Base-by-base conservation (phyloP, 495 filamentous ascomycete species). In the Penicillium pulvis region DNA sequence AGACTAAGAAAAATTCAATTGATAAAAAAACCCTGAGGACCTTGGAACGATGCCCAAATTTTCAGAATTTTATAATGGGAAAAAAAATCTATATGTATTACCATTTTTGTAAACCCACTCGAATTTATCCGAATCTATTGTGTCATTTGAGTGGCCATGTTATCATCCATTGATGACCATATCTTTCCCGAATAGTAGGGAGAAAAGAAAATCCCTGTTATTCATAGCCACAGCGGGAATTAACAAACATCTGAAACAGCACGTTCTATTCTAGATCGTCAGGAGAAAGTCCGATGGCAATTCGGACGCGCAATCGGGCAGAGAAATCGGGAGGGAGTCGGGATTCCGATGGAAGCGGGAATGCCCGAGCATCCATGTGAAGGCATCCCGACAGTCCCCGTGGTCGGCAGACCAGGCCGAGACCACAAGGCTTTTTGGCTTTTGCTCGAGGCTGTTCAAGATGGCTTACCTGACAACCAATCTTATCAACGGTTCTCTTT, bases 271-370 rank as follows among this genome's bases (percentile, higher is more conserved):
- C 52, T 46, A 19, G 60, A 55, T 51, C 56, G 41, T 50, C 36
- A 59, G 54, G 50, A 59, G 49, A 28, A 51, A n/a, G 26, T 48
- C 39, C 51, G 55, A 56, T 51, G 51, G 56, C 61, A 33, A 54
- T 46, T 44, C 50, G 45, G 42, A 63, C 56, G 58, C 55, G 55
- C 49, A 65, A 64, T 68, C 65, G 65, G 65, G 63, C 46, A 62
- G 46, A 41, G 39, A 59, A 58, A 51, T 51, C 64, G 67, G 66
- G 51, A 60, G 50, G 24, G 44, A 24, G 49, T 69, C 66, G 67
- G 67, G 61, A 70, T 68, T 67, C 62, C 67, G 67, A 64, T 41
- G 39, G 54, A 56, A 62, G 59, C 65, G 62, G 57, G 58, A 68
- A 53, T 44, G 53, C 62, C 64, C 67, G 61, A 62, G 55, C 35